Base-by-base conservation (phyloP, 192 early-diverging fungal species). In the Phlyctochytrium planicorne region DNA sequence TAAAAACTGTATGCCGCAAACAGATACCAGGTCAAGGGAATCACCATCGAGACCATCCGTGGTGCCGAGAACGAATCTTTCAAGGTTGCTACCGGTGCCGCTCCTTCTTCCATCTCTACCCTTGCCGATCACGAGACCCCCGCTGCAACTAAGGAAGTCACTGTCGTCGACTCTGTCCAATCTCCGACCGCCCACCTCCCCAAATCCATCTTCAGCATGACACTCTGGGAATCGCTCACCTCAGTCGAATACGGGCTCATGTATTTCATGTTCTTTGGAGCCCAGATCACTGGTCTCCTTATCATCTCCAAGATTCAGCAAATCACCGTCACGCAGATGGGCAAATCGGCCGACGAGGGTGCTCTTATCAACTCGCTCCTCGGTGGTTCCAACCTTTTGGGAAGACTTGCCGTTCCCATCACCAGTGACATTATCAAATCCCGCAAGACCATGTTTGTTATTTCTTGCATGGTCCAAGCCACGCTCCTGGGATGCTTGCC, bases 361-460 rank as follows among this genome's bases (percentile, higher is more conserved):
- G 68, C 61, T 52, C 36, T 61, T 71, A 76, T 79, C 63, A 79
- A 79, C 70, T 50, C 67, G 1, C 32, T 66, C 30, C 33, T 75
- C 0, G 73, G 73, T 29, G 67, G 62, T 30, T 69, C 56, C 67
- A 79, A 79, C 70, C 57, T 76, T 30, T 37, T 67, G 14, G 78
- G 78, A 2, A 73, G 78, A 6, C 33, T 79, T 6, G 25, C 66
- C 4, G 40, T 79, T 52, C 74, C 78, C 30, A 52, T 66, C 6
- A 25, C 70, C 20, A 73, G 70, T 14, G 78, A 79, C 67, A 31
- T 50, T 2, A 2, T 69, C 30, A 57, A 78, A 23, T 84, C 82
- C 25, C 88, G 91, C 72, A 89, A 90, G 64, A 75, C 79, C 70
- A 78, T 89, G 12, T 90, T 90, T 74, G 67, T 91, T 63, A 71